Evolutionary conservation across 176 grass and related monocot species (phyloP), one percentile per base, ranked within the genome.

Genomic region (Phyllostachys edulis): DNA sequence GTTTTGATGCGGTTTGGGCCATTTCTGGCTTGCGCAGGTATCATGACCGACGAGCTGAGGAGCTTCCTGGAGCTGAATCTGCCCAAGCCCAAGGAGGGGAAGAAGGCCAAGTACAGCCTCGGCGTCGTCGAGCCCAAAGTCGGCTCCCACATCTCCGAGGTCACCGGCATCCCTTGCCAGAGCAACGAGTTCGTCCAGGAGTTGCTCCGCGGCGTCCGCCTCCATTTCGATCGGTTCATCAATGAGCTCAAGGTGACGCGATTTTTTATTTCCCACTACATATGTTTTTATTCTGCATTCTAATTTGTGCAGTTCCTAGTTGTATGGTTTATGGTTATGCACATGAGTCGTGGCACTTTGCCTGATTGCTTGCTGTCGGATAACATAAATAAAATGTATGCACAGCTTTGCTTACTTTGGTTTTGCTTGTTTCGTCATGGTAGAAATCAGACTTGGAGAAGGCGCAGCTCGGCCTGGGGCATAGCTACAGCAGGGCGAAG

Each of bases 31-130:
- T 50, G 29, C 62, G 26, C 80, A 97, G 92, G 94, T 27, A 82
- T 93, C 69, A 94, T 97, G 95, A 93, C 92, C 11, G 89, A 97
- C 47, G 95, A 94, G 81, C 64, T 94, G 78, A 94, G 95, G 79
- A 93, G 87, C 89, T 97, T 97, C 70, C 74, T 94, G 75, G 92
- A 94, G 76, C 69, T 93, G 56, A 97, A 94, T 76, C 71, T 97
- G 10, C 95, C 90, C 7, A 93, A 97, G 75, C 78, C 82, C 12
- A 93, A 97, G 85, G 92, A 97, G 46, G 86, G 87, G 67, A 97
- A 93, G 92, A 93, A 94, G 76, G 92, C 90, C 50, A 94, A 97
- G 81, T 97, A 88, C 75, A 97, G 88, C 73, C 77, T 97, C 41
- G 92, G 92, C 6, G 87, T 97, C n/a, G 87, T 90, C 16, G 95